Evolutionary conservation across 73 alveolate species (phyloP).

Genomic region (Vitrella brassicaformis): DNA sequence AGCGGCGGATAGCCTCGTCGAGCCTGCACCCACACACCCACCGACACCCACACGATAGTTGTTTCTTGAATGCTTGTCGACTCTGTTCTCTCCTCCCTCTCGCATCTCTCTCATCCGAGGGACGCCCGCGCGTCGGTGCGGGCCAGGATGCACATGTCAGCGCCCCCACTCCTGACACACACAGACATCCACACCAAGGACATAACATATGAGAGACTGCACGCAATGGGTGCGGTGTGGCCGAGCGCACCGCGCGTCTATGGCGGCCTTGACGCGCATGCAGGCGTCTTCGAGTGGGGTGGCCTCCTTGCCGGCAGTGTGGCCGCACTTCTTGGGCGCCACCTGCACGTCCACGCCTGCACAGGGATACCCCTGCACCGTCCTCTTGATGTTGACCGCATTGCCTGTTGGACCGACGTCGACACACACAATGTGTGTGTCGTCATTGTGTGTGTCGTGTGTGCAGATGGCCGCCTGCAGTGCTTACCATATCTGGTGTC

Average conservation of each 20-base stretch:
- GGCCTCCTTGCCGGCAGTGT: not conserved
- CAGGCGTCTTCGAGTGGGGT: not conserved
- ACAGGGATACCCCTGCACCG: not conserved
- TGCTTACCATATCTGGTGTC: not conserved
- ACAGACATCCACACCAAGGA: too few relatives aligned
- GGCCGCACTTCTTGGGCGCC: not conserved
- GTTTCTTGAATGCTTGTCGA: too few relatives aligned
- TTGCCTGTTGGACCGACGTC: too few relatives aligned
- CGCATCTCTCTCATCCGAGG: too few relatives aligned
- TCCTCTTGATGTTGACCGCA: not conserved
- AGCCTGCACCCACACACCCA: too few relatives aligned
- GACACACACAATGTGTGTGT: too few relatives aligned
- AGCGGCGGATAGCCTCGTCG: not conserved
- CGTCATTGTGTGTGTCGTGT: too few relatives aligned
- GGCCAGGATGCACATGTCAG: not conserved
- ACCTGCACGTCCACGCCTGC: not conserved
- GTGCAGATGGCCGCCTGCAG: too few relatives aligned
- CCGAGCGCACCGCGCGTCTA: not conserved
- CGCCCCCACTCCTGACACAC: not conserved
- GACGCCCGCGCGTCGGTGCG: not conserved
- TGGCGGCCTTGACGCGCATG: not conserved
- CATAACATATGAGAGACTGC: too few relatives aligned
- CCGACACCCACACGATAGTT: too few relatives aligned
- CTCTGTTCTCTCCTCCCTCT: too few relatives aligned
- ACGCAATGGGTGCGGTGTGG: too few relatives aligned